Percentiles rank a stretch among this genome's conserved stretches.
phyloP scores from a whole-genome alignment of 2,329 filamentous ascomycete genomes.

The Hypoxylon sp. region DNA sequence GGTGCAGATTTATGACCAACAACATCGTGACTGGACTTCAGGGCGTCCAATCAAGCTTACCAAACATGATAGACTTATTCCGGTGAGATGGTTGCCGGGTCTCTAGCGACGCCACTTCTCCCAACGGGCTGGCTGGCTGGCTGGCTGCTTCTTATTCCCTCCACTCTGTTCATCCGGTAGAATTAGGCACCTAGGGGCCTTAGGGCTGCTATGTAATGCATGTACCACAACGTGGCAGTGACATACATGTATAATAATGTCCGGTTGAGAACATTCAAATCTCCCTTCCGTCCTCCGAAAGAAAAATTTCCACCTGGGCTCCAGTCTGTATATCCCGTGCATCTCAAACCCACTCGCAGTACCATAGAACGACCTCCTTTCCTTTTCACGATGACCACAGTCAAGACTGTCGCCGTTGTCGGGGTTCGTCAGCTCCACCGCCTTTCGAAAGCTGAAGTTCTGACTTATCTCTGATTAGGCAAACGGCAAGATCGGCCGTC shows the following conservation, averaged over 20 bases:
- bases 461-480: conserved; percentile 33
- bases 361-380: neutral
- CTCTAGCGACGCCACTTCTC: conserved; percentile 21
- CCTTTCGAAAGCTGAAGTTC: conserved; percentile 8
- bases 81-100: conserved; percentile 29
- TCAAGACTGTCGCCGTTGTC: conserved; percentile 38
- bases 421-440: conserved; percentile 33
- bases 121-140: conserved; percentile 21
- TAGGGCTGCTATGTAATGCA: too few species aligned
- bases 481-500: conserved; percentile 36
- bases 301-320: conserved; percentile 15
- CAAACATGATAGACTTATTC: conserved; percentile 16
- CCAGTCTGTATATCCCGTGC: too few species aligned
- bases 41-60: conserved; percentile 29
- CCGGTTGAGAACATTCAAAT: conserved; percentile 25
- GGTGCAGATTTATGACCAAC: conserved; percentile 31
- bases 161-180: conserved; percentile 24
- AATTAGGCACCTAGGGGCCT: conserved; percentile 19
- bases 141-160: conserved; percentile 3
- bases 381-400: conserved; percentile 24
- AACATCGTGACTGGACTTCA: conserved; percentile 26
- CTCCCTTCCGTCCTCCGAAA: conserved; percentile 8
- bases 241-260: conserved; percentile 22
- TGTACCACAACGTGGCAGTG: conserved; percentile 26
- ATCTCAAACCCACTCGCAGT: conserved; percentile 20